Conservation (phyloP, 1,284 basidiomycete genomes). For the Hymenochaete sp. region DNA sequence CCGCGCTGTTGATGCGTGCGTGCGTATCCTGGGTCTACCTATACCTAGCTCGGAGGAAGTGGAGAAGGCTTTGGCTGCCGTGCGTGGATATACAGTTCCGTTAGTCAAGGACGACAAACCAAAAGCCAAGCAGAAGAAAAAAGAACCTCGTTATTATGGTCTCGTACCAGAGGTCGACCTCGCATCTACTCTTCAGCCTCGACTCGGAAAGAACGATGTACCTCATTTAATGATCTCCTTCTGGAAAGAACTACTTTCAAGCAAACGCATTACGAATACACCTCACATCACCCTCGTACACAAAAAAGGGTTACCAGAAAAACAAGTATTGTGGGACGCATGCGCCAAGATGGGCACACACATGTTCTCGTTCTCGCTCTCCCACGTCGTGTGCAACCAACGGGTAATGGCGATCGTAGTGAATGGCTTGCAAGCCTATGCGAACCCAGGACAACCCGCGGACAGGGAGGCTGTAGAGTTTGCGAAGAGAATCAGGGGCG, state of each 20-base stretch:
- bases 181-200: too few relatives aligned
- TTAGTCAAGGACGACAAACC: conserved; percentile 28
- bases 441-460: conserved; percentile 26
- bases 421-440: conserved; percentile 39
- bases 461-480: conserved; percentile 40
- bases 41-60: conserved; percentile 50
- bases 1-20: conserved; percentile 53
- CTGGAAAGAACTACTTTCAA: conserved; percentile 41
- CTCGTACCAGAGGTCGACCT: conserved; percentile 70
- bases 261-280: conserved; percentile 43
- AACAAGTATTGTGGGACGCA: conserved; percentile 54
- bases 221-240: conserved; percentile 32
- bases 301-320: conserved; percentile 43
- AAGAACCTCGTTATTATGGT: conserved; percentile 58
- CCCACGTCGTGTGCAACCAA: conserved; percentile 66
- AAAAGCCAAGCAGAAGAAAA: conserved; percentile 27
- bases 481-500: conserved; percentile 38
- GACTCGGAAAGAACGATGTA: conserved; percentile 34
- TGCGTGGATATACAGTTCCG: conserved; percentile 41
- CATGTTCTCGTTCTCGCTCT: conserved; percentile 54
- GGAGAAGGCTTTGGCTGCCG: conserved; percentile 47
- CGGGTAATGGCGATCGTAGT: conserved; percentile 75
- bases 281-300: conserved; percentile 92
- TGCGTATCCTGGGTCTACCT: conserved; percentile 40
- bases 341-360: conserved; percentile 52